These are phyloP conservation scores for Plasmodium yoelii DNA, from an alignment of 169 alveolate genomes.

Conservation along the genomic window DNA sequence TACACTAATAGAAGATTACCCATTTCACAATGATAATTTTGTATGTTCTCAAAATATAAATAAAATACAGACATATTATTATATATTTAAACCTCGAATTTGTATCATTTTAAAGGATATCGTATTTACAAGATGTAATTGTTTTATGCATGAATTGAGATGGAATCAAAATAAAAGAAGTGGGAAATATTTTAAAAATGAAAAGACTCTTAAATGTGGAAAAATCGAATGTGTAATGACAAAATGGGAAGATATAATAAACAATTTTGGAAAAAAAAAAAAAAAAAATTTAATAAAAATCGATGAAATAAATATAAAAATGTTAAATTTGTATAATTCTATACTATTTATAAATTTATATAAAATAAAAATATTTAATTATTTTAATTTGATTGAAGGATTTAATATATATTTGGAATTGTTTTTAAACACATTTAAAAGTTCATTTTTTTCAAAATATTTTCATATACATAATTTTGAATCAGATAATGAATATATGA, in stretches of 20 bases:
- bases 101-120: background rate
- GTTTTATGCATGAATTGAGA: background rate
- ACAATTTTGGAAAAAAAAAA: background rate
- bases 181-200: background rate
- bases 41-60: background rate
- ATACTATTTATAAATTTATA: background rate
- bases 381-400: background rate
- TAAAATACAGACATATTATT: background rate
- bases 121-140: no score
- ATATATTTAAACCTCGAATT: background rate
- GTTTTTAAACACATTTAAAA: background rate
- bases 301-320: background rate
- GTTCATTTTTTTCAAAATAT: background rate
- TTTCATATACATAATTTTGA: background rate
- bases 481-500: background rate
- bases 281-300: background rate
- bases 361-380: background rate
- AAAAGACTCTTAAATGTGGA: no score
- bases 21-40: background rate
- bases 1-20: background rate
- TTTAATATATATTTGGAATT: slow-evolving; percentile 1
- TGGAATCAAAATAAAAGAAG: background rate
- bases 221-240: background rate
- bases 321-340: background rate
- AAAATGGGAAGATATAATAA: background rate